Evolutionary conservation across 306 rosid genomes (phyloP).

Genomic region (Canavalia ensiformis): DNA sequence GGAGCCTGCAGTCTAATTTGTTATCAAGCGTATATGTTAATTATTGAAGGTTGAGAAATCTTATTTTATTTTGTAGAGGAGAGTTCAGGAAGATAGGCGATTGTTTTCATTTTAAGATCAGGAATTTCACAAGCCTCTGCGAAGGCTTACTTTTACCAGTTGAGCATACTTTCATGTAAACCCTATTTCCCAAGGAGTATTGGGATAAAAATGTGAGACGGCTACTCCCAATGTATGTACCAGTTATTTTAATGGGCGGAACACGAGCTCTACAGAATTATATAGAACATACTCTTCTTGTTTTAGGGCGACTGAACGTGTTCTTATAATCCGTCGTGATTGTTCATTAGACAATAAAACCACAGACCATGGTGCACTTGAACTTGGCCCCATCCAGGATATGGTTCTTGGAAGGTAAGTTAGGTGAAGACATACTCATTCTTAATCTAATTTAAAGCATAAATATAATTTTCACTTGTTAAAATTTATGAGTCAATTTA

Average conservation of each 20-base stretch:
- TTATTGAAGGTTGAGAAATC: background rate
- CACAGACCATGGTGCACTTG: background rate
- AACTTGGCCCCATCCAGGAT: background rate
- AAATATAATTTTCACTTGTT: no score
- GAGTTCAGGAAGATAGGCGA: background rate
- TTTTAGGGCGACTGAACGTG: no score
- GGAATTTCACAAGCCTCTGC: background rate
- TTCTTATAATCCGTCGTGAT: no score
- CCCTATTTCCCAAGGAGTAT: background rate
- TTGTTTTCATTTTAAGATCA: constrained; percentile 11
- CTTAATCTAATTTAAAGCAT: background rate
- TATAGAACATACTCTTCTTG: no score
- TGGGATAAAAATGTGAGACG: no score
- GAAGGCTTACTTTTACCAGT: background rate
- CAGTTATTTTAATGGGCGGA: no score
- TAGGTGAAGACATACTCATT: background rate
- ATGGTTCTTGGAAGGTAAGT: no score
- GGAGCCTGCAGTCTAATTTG: constrained; percentile 59
- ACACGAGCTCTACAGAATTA: no score
- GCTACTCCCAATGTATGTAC: no score
- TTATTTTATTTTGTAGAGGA: background rate
- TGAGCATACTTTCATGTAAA: background rate
- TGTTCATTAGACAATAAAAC: no score
- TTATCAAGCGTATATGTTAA: constrained; percentile 48
- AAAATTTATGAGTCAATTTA: background rate